phyloP scores from a whole-genome alignment of 2,329 filamentous ascomycete genomes.

The Alternaria viburni region DNA sequence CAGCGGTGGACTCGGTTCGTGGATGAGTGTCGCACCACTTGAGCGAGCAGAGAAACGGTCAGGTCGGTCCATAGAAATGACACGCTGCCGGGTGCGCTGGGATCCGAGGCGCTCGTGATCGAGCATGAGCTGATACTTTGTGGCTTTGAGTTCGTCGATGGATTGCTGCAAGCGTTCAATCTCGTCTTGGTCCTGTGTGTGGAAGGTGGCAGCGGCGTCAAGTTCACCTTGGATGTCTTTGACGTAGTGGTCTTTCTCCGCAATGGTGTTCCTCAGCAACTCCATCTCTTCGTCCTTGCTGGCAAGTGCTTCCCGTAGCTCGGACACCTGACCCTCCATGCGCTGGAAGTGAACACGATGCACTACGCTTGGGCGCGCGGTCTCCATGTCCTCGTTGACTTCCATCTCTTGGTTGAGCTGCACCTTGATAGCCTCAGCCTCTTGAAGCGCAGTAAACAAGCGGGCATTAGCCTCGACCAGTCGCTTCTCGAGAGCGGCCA shows the following conservation, averaged over 20 bases:
- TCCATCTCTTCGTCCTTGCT: slow-evolving; percentile 32
- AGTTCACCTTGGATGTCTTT: slow-evolving; percentile 27
- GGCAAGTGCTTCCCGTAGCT: slow-evolving; percentile 26
- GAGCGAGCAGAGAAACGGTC: slow-evolving; percentile 33
- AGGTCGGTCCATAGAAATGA: slow-evolving; percentile 27
- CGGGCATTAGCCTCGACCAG: slow-evolving; percentile 38
- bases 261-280: slow-evolving; percentile 16
- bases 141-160: slow-evolving; percentile 30
- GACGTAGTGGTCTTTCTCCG: slow-evolving; percentile 27
- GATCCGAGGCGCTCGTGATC: slow-evolving; percentile 39
- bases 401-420: slow-evolving; percentile 35
- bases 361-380: slow-evolving; percentile 39
- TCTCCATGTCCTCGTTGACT: slow-evolving; percentile 37
- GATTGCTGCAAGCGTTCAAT: slow-evolving; percentile 33
- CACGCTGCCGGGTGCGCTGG: slow-evolving; percentile 29
- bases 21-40: slow-evolving; percentile 42
- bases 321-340: slow-evolving; percentile 41
- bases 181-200: slow-evolving; percentile 32
- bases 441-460: slow-evolving; percentile 33
- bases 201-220: slow-evolving; percentile 19
- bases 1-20: slow-evolving; percentile 26
- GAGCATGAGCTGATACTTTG: slow-evolving; percentile 41
- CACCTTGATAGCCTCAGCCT: slow-evolving; percentile 29
- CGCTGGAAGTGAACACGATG: slow-evolving; percentile 44
- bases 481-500: slow-evolving; percentile 38